Conservation (phyloP, 2,329 filamentous ascomycete species). For the Penicillium sp. region DNA sequence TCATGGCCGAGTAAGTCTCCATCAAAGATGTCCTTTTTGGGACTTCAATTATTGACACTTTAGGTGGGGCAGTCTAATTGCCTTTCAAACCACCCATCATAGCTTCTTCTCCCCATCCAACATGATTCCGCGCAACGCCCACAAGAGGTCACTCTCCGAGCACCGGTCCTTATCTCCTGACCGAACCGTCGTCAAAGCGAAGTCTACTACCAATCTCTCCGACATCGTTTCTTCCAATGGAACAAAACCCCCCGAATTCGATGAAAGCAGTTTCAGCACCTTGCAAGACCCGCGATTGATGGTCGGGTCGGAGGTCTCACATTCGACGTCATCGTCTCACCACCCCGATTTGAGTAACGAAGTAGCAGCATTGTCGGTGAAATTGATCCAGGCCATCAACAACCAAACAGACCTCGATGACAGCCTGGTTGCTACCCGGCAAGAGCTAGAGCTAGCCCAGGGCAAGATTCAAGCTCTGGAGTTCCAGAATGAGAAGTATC, state of each 20-base stretch:
- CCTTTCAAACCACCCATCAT: slow-evolving; percentile 40
- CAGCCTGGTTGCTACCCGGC: slow-evolving; percentile 74
- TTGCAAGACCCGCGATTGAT: slow-evolving; percentile 47
- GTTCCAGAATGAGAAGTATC: slow-evolving; percentile 65
- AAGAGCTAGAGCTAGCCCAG: slow-evolving; percentile 74
- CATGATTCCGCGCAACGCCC: slow-evolving; percentile 39
- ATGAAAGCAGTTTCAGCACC: slow-evolving; percentile 47
- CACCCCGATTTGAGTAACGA: slow-evolving; percentile 68
- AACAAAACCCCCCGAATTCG: slow-evolving; percentile 26
- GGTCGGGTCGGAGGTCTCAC: slow-evolving; percentile 37
- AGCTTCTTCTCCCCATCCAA: slow-evolving; percentile 39
- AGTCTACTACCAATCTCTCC: slow-evolving; percentile 45
- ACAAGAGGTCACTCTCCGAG: slow-evolving; percentile 41
- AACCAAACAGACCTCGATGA: slow-evolving; percentile 92
- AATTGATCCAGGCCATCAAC: slow-evolving; percentile 96
- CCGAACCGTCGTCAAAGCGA: slow-evolving; percentile 44
- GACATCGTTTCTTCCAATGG: slow-evolving; percentile 33
- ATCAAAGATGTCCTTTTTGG: neutral
- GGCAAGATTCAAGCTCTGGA: slow-evolving; percentile 70
- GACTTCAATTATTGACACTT: slow-evolving; percentile 17
- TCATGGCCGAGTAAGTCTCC: slow-evolving; percentile 42
- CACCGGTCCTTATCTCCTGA: slow-evolving; percentile 37
- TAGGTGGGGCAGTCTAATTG: slow-evolving; percentile 34
- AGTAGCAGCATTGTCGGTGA: slow-evolving; percentile 87
- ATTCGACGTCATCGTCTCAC: slow-evolving; percentile 38